Evolutionary conservation across 2,329 filamentous ascomycete species (phyloP).

Genomic region (Fusarium chlamydosporum): DNA sequence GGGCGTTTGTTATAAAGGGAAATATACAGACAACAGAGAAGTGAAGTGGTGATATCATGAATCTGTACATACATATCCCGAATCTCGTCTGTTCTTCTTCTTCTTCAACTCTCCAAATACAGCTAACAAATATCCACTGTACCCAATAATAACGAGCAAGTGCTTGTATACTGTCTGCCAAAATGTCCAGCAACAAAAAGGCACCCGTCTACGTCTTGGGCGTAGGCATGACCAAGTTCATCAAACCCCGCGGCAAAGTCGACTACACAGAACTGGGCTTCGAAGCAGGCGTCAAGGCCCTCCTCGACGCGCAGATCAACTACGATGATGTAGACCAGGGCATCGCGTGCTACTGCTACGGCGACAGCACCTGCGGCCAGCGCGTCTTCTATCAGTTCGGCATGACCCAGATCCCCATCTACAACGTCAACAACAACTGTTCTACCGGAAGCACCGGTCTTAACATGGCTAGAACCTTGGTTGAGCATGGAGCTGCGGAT

Average conservation of each 20-base stretch:
- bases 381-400: constrained; percentile 99
- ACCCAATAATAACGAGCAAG: constrained; percentile 29
- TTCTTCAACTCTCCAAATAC: neutral
- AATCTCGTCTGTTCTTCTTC: neutral
- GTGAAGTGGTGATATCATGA: constrained; percentile 21
- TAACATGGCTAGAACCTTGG: constrained; percentile 83
- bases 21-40: neutral
- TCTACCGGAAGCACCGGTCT: constrained; percentile 94
- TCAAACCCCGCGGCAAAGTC: constrained; percentile 94
- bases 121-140: neutral
- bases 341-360: constrained; percentile 98
- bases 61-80: constrained; percentile 11
- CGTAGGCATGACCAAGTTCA: constrained; percentile 99
- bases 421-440: constrained; percentile 99
- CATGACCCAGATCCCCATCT: constrained; percentile 95
- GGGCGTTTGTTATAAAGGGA: neutral
- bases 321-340: constrained; percentile 97
- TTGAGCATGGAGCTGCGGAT: constrained; percentile 84
- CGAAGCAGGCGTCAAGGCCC: constrained; percentile 90
- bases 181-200: constrained; percentile 66
- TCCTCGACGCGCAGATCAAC: constrained; percentile 88
- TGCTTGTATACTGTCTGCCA: constrained; percentile 12
- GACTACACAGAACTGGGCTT: constrained; percentile 96
- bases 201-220: constrained; percentile 86
- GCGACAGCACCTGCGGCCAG: constrained; percentile 94